Evolutionary conservation across 495 filamentous ascomycete species (phyloP).

Genomic region (Lepidopterella palustris): DNA sequence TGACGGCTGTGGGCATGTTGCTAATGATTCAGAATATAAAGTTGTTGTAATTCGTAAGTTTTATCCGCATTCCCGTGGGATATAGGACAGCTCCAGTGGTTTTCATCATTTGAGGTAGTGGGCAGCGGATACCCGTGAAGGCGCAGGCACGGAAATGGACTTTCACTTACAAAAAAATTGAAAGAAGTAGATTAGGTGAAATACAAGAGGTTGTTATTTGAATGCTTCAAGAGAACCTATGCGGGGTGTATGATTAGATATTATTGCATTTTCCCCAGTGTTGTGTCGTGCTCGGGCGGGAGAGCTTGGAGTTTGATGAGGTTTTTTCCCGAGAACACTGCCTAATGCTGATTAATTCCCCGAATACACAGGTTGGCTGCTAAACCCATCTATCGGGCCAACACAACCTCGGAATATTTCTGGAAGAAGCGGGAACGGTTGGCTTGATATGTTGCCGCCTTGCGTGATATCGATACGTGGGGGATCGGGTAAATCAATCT

Average conservation of each 20-base stretch:
- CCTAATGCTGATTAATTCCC: no score
- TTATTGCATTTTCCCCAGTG: no score
- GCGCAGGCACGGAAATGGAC: background rate
- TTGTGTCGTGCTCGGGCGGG: no score
- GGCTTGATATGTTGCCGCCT: no score
- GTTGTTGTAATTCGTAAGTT: slow-evolving; percentile 41
- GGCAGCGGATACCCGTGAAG: background rate
- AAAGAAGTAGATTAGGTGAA: background rate
- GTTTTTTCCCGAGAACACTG: no score
- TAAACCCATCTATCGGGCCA: no score
- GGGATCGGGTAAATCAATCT: background rate
- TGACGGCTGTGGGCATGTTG: no score
- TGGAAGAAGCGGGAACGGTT: no score
- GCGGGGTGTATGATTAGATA: background rate
- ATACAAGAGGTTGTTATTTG: background rate
- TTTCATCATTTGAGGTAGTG: slow-evolving; percentile 52
- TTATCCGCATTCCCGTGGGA: slow-evolving; percentile 44
- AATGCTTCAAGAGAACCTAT: background rate
- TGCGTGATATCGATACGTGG: background rate
- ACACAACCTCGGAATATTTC: no score
- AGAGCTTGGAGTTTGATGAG: no score
- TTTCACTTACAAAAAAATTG: background rate
- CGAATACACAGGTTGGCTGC: no score
- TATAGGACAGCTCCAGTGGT: slow-evolving; percentile 95
- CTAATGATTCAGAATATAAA: background rate